Conservation (phyloP, 2,329 filamentous ascomycete genomes). For the Nectriaceae sp. region DNA sequence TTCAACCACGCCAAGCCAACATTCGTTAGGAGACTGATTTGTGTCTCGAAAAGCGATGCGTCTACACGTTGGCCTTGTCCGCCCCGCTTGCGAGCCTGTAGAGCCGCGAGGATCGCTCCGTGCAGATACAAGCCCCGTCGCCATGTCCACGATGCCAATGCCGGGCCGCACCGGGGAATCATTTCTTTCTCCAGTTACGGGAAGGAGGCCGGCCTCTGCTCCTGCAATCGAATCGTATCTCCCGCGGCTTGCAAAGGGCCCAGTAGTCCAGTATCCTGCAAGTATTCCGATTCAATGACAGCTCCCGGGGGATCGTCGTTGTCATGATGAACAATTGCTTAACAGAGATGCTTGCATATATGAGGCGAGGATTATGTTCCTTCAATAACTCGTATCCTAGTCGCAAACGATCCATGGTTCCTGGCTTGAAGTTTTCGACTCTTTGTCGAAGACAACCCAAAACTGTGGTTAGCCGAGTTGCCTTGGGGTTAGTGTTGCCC, state of each 20-base stretch:
- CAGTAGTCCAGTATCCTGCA: conserved; percentile 33
- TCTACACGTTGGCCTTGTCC: conserved; percentile 46
- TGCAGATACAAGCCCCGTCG: conserved; percentile 47
- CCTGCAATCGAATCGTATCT: conserved; percentile 49
- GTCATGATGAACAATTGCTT: neutral
- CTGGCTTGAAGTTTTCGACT: conserved; percentile 46
- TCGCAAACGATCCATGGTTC: conserved; percentile 41
- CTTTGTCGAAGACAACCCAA: conserved; percentile 10
- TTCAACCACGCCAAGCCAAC: conserved; percentile 41
- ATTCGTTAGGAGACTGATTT: conserved; percentile 43
- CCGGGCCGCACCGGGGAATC: conserved; percentile 43
- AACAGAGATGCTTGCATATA: conserved; percentile 44
- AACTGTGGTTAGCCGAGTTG: neutral
- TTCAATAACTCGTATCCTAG: conserved; percentile 41
- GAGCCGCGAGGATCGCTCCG: conserved; percentile 44
- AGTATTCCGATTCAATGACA: no score
- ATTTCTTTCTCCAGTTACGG: conserved; percentile 43
- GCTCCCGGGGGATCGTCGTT: neutral
- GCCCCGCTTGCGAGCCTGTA: conserved; percentile 38
- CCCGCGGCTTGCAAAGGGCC: conserved; percentile 42
- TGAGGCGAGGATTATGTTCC: conserved; percentile 39
- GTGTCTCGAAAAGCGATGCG: conserved; percentile 46
- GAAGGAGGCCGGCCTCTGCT: conserved; percentile 44
- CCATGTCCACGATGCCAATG: conserved; percentile 45
- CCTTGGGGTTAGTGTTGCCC: no score